Base-by-base conservation (phyloP, 306 rosid genomes). In the Sechiopsis laciniata region DNA sequence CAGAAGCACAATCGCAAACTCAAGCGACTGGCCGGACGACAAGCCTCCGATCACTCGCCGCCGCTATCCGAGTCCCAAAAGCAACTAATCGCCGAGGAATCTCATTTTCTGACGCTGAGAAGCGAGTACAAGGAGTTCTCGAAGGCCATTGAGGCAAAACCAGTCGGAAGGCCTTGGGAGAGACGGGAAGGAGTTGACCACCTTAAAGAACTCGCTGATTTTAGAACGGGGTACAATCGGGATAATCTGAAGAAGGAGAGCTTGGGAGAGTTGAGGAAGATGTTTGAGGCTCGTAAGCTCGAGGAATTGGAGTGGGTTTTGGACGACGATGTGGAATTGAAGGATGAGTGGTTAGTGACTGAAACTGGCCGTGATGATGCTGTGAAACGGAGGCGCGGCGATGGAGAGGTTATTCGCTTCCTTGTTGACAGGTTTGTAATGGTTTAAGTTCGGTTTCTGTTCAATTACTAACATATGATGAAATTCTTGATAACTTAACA, bases 161-260 rank as follows among this genome's bases (percentile, higher is more conserved):
- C 42, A 86, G 84, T 61, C 37, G 98, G 96, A 70, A 87, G 74
- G 82, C 98, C 98, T 0, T 92, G 98, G 98, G 90, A 90, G 75
- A 87, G 83, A 51, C 24, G 78, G 76, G 73, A 75, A 45, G 75
- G 76, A 62, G 76, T 83, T 74, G 85, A 82, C 70, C 75, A 81
- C 70, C 76, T 91, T 56, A 64, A 85, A 71, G 85, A 87, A 87
- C 78, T 76, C 9, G 58, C 82, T 8, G 78, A 62, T 29, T 68
- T 42, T 3, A 73, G 78, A 12, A 26, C 51, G 54, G 91, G 81
- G 52, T 75, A 60, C 9, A 11, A 78, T 15, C 89, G 90, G 40
- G 89, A 64, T 20, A 86, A 82, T 78, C 84, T 88, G 42, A 85
- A 78, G 70, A 84, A 81, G 84, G 96, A 93, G 83, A 89, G 87